Base-by-base conservation (phyloP, 805 yeast genomes). In the Wickerhamomyces bovis region DNA sequence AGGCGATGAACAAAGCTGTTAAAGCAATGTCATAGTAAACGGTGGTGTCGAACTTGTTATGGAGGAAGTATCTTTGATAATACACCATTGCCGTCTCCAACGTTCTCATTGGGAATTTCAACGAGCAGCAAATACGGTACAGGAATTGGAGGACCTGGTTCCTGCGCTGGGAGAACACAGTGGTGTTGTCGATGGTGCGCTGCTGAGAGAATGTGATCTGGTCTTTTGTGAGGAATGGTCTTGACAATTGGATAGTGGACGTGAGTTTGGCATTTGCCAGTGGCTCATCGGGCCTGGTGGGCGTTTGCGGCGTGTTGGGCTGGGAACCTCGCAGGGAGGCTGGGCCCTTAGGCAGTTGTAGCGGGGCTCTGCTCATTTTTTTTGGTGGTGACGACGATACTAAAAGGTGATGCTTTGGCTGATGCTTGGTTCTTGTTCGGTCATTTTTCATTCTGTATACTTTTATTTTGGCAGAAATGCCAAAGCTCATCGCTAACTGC, bases 71-170 rank as follows among this genome's bases (percentile, higher is more conserved):
- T 42, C 89, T 68, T 54, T 89, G 95, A 58, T 81, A 84, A 53
- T 81, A 81, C 51, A 79, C 75, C 78, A 85, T 79, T 3, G 94
- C 74, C 10, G 86, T 75, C 50, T 82, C 83, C 41, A 89, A 66
- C 2, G 87, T 81, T 42, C 82, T 71, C 19, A 84, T 67, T 0
- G 96, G 96, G 50, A 84, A 77, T 57, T 80, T 81, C 57, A 85
- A 63, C 2, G 67, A 63, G 25, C 71, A 71, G 25, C 80, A 72
- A 4, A 83, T 61, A 48, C 75, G 78, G 51, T 77, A 73, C 28
- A 82, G 57, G 53, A 78, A 77, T 46, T 73, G 76, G 47, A 80
- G 73, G 2, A 81, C 72, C 44, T 77, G 76, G 40, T 73, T 71
- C 48, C 77, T 77, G 44, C 77, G 69, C 52, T 76, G 80, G 46